Base-by-base conservation (phyloP, 2,329 filamentous ascomycete genomes). In the Hypocrella siamensis region DNA sequence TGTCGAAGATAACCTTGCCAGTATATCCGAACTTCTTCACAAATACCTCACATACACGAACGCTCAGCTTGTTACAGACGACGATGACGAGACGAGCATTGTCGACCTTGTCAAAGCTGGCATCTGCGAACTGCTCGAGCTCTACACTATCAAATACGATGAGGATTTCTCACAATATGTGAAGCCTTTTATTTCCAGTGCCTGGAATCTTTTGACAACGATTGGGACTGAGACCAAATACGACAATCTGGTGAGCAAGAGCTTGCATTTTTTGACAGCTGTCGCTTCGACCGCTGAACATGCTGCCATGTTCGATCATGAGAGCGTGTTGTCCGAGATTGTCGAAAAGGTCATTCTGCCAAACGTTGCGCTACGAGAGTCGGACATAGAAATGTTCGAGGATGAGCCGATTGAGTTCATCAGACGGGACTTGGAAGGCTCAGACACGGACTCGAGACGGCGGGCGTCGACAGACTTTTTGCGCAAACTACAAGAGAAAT, bases 351-450 rank as follows among this genome's bases (percentile, higher is more conserved):
- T 96, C 36, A 82, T 98, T 35, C 60, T 98, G 40, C 88, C 90
- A 8, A 98, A 98, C 47, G 74, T 98, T 36, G 79, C 80, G 12
- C 62, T 98, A 37, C 75, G 92, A 42, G 90, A 94, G 47, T 90
- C 86, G 1, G 92, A 98, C 42, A 70, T 93, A 33, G 90, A 98
- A 53, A 69, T 93, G 42, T 96, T 98, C 45, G 90, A 98, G 51
- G 92, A 98, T 50, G 92, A 98, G 60, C 90, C 90, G 0, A 98
- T 98, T 42, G 90, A 98, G 54, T 98, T 93, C 51, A 98, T 98
- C 48, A 73, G 90, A 40, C 73, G 85, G 46, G 90, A 98, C 54
- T 64, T 98, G 30, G 90, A 98, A 53, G 90, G 90, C 6, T 94
- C 90, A 2, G 90, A 98, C 54, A 92, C 80, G 33, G 90, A 96